Evolutionary conservation across 2,329 filamentous ascomycete species (phyloP), one percentile per base, ranked within the genome.

Genomic region (Cladophialophora chaetospira): DNA sequence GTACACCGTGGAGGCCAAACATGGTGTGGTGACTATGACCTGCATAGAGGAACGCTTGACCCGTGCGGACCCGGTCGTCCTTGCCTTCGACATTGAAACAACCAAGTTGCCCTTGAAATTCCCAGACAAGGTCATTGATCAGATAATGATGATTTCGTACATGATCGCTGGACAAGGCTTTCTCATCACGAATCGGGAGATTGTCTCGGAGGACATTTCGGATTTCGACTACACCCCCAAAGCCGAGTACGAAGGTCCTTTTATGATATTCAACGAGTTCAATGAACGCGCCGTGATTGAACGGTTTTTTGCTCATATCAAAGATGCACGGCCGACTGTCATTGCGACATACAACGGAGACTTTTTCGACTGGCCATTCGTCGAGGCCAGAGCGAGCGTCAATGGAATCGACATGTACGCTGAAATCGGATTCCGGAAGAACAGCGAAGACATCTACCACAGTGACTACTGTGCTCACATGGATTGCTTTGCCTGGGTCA

Each of bases 321-420:
- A 99, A 69, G 91, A 96, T 71, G 91, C 91, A 0, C 85, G 88
- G 58, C 94, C 94, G 0, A 97, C 92, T 0, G 93, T 99, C 55
- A 99, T 99, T 71, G 93, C 95, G 31, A 99, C 94, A n/a, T 99
- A 99, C 81, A 99, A 99, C 90, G 94, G 94, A 77, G 94, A 99
- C 78, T 99, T 99, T 72, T 99, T 99, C 86, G 94, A 99, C 87
- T 99, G 94, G 94, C 93, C 94, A 0, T 99, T 95, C 70, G 91
- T 99, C 21, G 94, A 99, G 77, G 86, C 94, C 42, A 82, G 94
- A 75, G 91, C 95, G 25, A 95, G 91, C 69, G 83, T 97, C 63
- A 88, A 95, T 66, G 94, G 95, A 26, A 97, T 99, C 70, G 94
- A 99, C 73, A 97, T 99, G 94, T 99, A 99, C 74, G 89, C 88